A percentile compares a stretch with the other conserved stretches of the same genome.
Conservation (phyloP, 2,329 filamentous ascomycete species). For the Fusarium pseudograminearum region DNA sequence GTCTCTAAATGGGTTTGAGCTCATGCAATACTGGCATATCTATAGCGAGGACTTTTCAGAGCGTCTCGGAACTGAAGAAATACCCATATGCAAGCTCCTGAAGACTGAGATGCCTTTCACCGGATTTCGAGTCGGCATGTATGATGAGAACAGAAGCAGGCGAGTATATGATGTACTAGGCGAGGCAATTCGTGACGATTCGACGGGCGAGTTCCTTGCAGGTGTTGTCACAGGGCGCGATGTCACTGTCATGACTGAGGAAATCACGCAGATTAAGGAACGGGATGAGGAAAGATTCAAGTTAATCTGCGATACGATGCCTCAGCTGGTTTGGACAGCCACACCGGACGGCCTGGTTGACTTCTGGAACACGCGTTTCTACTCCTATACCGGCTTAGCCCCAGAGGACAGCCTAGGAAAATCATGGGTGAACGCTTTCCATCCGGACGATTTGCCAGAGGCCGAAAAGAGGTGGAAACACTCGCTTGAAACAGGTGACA, state of each 20-base stretch:
- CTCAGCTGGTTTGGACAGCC: slow-evolving; percentile 80
- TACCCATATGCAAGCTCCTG: slow-evolving; percentile 74
- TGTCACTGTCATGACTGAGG: slow-evolving; percentile 75
- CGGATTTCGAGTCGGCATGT: slow-evolving; percentile 72
- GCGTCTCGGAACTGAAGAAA: slow-evolving; percentile 68
- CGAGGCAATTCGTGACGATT: slow-evolving; percentile 74
- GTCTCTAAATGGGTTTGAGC: slow-evolving; percentile 63
- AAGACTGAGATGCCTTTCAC: slow-evolving; percentile 70
- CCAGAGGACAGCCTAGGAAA: slow-evolving; percentile 71
- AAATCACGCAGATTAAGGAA: slow-evolving; percentile 76
- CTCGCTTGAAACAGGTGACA: slow-evolving; percentile 74
- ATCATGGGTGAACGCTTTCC: slow-evolving; percentile 74
- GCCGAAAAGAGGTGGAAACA: slow-evolving; percentile 69
- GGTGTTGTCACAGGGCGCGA: slow-evolving; percentile 79
- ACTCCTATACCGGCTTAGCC: slow-evolving; percentile 78
- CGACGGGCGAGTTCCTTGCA: slow-evolving; percentile 77
- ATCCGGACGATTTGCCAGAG: slow-evolving; percentile 75
- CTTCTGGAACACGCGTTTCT: slow-evolving; percentile 84
- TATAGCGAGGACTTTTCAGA: slow-evolving; percentile 76
- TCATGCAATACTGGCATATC: slow-evolving; percentile 70
- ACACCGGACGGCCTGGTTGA: slow-evolving; percentile 74
- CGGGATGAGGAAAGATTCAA: slow-evolving; percentile 80
- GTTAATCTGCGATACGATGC: slow-evolving; percentile 80
- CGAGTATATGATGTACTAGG: slow-evolving; percentile 74
- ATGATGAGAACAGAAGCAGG: slow-evolving; percentile 63